These are phyloP conservation scores for Sinapis alba DNA, from an alignment of 441 rosid genomes.

Conservation along the genomic window DNA sequence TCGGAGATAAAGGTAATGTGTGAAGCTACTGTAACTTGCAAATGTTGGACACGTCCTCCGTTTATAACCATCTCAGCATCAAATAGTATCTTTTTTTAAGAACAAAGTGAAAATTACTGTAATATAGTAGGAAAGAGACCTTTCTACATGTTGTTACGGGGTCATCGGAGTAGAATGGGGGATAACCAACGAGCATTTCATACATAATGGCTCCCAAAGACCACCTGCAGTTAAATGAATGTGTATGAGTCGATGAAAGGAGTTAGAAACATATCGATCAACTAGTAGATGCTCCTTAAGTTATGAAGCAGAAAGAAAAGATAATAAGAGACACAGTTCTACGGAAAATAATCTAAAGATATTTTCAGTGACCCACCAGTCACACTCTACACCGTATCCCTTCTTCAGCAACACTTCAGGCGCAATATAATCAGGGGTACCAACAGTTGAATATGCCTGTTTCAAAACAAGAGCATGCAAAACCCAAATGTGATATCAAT, in stretches of 20 bases:
- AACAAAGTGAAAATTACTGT: constrained; percentile 4
- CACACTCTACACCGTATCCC: constrained; percentile 97
- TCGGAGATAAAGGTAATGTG: not conserved
- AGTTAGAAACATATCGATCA: not conserved
- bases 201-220: constrained; percentile 98
- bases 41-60: not conserved
- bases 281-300: not conserved
- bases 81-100: not conserved
- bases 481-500: not conserved
- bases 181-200: constrained; percentile 97
- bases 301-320: not conserved
- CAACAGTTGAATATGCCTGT: constrained; percentile 96
- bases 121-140: constrained; percentile 46
- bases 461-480: constrained; percentile 30
- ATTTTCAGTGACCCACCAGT: constrained; percentile 61
- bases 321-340: constrained; percentile 9
- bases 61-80: not conserved
- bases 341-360: constrained; percentile 14
- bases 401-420: constrained; percentile 95
- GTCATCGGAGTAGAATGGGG: constrained; percentile 96
- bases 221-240: constrained; percentile 66
- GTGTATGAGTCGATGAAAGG: constrained; percentile 20
- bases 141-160: constrained; percentile 95
- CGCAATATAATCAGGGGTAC: constrained; percentile 97
- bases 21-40: not conserved